Base-by-base conservation (phyloP, 805 yeast species). In the Teunomyces aglyptinius region DNA sequence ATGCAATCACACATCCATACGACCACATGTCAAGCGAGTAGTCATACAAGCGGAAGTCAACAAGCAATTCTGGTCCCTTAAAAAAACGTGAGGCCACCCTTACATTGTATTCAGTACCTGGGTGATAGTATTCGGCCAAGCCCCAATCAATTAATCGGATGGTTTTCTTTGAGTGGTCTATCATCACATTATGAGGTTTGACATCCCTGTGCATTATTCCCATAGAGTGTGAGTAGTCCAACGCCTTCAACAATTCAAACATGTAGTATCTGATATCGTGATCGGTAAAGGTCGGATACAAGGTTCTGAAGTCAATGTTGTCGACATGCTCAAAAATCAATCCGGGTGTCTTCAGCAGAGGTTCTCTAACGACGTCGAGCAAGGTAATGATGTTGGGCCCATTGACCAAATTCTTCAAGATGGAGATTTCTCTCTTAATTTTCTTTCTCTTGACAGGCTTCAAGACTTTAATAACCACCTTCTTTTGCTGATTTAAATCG, bases 161-260 rank as follows among this genome's bases (percentile, higher is more conserved):
- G 34, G 73, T 70, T 54, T 76, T 78, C 39, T 61, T 64, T 20
- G 74, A 69, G 50, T 89, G 96, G 67, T 90, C 96, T 55, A 89
- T 89, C 96, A 89, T 89, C 38, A 89, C 89, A 60, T 89, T 89
- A 65, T 89, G 96, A 8, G 96, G 96, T 63, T 89, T 89, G 43
- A 89, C 96, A 67, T 89, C 97, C 63, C 97, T 76, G 67, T 89
- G 97, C 85, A 89, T 89, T 53, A 91, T 89, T 31, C 97, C 97
- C 85, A 86, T 86, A 5, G 95, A 86, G 70, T 91, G 97, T 45
- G 89, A 85, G 65, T 78, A 90, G 69, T 91, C 95, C 52, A 91
- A 75, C 0, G 97, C 97, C 47, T 74, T 77, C 57, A 91, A 75
- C 53, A 91, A 73, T 68, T 90, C 94, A 53, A 76, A 82, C 80